Evolutionary conservation across 441 rosid genomes (phyloP).

Genomic region (Macaranga tanarius): DNA sequence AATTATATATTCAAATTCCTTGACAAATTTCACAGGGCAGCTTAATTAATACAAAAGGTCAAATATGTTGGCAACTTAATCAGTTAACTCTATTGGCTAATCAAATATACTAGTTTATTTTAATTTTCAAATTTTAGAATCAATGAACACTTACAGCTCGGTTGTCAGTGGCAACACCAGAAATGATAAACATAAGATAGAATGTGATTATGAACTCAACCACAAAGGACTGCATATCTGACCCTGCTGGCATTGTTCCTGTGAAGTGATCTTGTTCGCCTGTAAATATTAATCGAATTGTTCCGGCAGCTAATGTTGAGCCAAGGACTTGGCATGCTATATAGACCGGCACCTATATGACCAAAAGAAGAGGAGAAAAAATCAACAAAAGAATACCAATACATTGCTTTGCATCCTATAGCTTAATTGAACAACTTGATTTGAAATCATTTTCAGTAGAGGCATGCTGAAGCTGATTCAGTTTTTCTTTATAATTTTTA

Average conservation of each 20-base stretch:
- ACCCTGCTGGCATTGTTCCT: constrained; percentile 74
- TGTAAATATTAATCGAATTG: constrained; percentile 59
- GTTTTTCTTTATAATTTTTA: background rate
- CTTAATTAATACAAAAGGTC: background rate
- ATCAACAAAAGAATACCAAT: background rate
- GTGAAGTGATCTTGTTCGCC: constrained; percentile 61
- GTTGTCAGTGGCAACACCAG: constrained; percentile 88
- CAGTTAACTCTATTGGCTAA: constrained; percentile 1
- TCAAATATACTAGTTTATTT: background rate
- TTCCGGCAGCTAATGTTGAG: constrained; percentile 73
- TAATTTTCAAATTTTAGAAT: background rate
- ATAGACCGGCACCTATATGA: constrained; percentile 68
- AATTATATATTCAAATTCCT: background rate
- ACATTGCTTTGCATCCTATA: background rate
- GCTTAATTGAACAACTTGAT: background rate
- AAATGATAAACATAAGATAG: constrained; percentile 81
- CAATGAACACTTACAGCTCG: constrained; percentile 61
- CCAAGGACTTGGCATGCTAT: constrained; percentile 64
- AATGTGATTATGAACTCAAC: constrained; percentile 93
- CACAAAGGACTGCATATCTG: constrained; percentile 64
- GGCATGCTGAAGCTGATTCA: background rate
- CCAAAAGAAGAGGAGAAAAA: background rate
- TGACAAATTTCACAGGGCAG: background rate
- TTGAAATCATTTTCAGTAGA: background rate
- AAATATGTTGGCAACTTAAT: constrained; percentile 18